Base-by-base conservation (phyloP, 1,139 yeast genomes). In the Debaryomyces udenii region DNA sequence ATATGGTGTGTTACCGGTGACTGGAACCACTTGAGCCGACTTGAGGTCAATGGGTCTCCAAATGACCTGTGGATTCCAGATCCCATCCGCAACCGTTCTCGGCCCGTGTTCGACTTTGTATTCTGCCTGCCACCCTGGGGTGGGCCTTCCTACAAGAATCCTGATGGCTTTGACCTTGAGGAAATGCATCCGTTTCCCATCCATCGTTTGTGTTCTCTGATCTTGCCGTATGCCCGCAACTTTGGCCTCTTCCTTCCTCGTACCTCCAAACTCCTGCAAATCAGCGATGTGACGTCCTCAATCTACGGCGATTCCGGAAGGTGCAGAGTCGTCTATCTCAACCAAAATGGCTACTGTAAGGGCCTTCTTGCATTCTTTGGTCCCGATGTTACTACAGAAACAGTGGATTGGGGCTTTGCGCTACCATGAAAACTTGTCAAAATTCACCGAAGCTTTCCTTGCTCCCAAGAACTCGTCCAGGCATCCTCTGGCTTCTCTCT, bases 71-170 rank as follows among this genome's bases (percentile, higher is more conserved):
- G 74, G 74, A 55, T 63, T 4, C 70, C 72, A 1, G 45, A 51
- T 27, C 45, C 45, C 7, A 38, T 59, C 34, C 51, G 48, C 30
- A 48, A 55, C 34, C 31, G 35, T 32, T 42, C 41, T 28, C 35
- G 39, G 9, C 47, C 61, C 0, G 61, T 66, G 3, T 72, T 83
- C 31, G 94, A 86, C 53, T 74, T 87, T 34, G 72, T 86, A 5
- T 91, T 89, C 62, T 76, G 83, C 17, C 88, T 96, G 4, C 98
- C 98, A 0, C 98, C 98, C 0, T 93, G 99, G 99, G 98, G 98
- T 11, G 99, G 99, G 0, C 89, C 94, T 0, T 59, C 66, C 3
- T 93, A 91, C 62, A 53, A 65, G 9, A 50, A 58, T 1, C 50
- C 56, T 3, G 68, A 67, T 1, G 52, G 58, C 0, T 86, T 80